These are phyloP conservation scores for Chalciporus chontae DNA, from an alignment of 768 basidiomycete species.

Conservation along the genomic window DNA sequence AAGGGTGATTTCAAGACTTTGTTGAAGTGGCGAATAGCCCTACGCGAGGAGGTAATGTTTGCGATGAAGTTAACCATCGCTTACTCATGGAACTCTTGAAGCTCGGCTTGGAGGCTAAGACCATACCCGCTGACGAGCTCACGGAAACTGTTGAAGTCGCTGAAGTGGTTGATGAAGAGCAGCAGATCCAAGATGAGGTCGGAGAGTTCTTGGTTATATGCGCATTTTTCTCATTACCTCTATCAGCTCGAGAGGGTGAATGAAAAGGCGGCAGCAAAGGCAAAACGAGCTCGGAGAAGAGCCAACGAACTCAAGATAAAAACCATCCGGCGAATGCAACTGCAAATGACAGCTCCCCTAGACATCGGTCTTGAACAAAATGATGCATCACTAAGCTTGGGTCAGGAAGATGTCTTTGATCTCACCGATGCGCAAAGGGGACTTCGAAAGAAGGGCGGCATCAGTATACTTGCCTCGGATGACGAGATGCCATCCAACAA, in stretches of 20 bases:
- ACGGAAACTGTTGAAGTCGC: constrained; percentile 68
- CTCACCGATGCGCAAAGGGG: constrained; percentile 58
- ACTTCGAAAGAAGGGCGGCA: constrained; percentile 38
- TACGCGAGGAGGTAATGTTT: constrained; percentile 76
- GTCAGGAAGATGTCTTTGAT: constrained; percentile 88
- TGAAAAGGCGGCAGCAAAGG: constrained; percentile 64
- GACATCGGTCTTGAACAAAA: constrained; percentile 89
- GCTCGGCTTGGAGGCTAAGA: constrained; percentile 84
- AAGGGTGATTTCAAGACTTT: constrained; percentile 96
- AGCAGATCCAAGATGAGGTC: constrained; percentile 88
- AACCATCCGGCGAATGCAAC: constrained; percentile 91
- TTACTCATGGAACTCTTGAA: constrained; percentile 27
- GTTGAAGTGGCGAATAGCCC: constrained; percentile 83
- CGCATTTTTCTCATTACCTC: constrained; percentile 3
- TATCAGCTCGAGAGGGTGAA: constrained; percentile 79
- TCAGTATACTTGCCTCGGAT: constrained; percentile 37
- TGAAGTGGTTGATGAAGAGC: constrained; percentile 80
- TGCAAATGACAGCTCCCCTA: constrained; percentile 96
- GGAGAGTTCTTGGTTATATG: background rate
- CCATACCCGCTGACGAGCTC: constrained; percentile 65
- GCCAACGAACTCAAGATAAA: constrained; percentile 86
- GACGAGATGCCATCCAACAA: constrained; percentile 46
- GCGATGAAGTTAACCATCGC: background rate
- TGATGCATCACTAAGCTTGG: constrained; percentile 67
- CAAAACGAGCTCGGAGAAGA: constrained; percentile 77